Evolutionary conservation across 2,329 filamentous ascomycete genomes (phyloP).

Genomic region (Colletotrichum truncatum): DNA sequence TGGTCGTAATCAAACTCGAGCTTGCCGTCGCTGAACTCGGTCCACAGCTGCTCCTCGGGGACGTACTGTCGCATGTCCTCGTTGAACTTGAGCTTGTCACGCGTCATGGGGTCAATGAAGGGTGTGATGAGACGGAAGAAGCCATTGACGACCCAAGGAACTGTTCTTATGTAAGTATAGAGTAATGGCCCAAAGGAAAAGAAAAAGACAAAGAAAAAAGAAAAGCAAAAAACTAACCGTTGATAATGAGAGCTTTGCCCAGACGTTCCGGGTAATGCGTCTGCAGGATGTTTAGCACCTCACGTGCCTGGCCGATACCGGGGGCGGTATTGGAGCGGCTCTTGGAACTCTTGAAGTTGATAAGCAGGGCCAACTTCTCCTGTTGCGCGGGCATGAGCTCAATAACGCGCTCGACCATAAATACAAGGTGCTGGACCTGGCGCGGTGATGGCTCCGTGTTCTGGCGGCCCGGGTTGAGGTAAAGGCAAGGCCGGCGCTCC

Average conservation of each 20-base stretch:
- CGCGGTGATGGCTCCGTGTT: conserved; percentile 89
- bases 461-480: conserved; percentile 88
- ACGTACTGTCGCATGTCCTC: conserved; percentile 88
- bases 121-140: conserved; percentile 98
- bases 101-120: conserved; percentile 94
- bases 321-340: conserved; percentile 78
- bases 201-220: background rate
- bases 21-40: conserved; percentile 76
- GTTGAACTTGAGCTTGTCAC: conserved; percentile 97
- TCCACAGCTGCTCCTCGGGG: conserved; percentile 83
- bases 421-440: conserved; percentile 94
- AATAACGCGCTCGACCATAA: conserved; percentile 91
- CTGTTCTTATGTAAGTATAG: conserved; percentile 61
- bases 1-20: conserved; percentile 95
- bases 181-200: too few species aligned
- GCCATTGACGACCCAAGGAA: conserved; percentile 89
- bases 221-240: conserved; percentile 64
- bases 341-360: conserved; percentile 89
- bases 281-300: conserved; percentile 91
- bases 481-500: conserved; percentile 85
- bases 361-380: conserved; percentile 86
- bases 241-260: conserved; percentile 88
- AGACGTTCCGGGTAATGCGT: conserved; percentile 95
- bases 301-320: conserved; percentile 77
- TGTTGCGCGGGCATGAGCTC: conserved; percentile 89